Evolutionary conservation across 768 basidiomycete species (phyloP), one percentile per base, ranked within the genome.

Genomic region (Rhizopogon vinicolor): DNA sequence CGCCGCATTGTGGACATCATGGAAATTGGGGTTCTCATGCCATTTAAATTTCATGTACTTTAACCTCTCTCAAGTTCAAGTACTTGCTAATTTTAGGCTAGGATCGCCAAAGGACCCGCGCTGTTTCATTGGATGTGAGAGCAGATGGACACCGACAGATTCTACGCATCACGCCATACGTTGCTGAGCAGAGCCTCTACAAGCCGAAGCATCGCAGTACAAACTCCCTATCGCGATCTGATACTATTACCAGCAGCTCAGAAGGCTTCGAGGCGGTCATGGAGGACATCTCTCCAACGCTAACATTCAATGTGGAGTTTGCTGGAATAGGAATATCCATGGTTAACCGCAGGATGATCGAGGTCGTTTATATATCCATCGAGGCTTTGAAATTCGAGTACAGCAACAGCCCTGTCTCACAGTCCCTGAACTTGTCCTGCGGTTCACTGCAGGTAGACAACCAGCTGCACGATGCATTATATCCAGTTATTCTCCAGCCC

Each of bases 381-480:
- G 85, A 89, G 44, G 75, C 80, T 13, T 76, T 98, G 53, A 87
- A 88, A 62, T 79, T 98, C 57, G 91, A 93, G 62, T 98, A 95
- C 70, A 82, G 79, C 41, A 82, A 89, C 63, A 95, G 87, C 64
- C 73, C 81, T 1, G 78, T 87, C 39, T 87, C 91, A 5, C 92
- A 95, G 63, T 82, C 90, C 1, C 76, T 94, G 52, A 91, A 83
- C 46, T 40, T 98, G 37, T 83, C 87, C 7, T 89, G 88, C 65
- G 91, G 89, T n/a, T 86, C 80, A 62, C 78, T 99, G 10, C 95
- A 98, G 68, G 81, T 98, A 56, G 97, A 99, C 73, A 99, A 98
- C 66, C 97, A 99, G 67, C 81, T 99, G 12, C 96, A 98, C 57
- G 97, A 98, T 55, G 95, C 93, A 16, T 67, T 95, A 12, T 99